Percentiles rank a stretch among this genome's conserved stretches.
Conservation (phyloP, 805 yeast genomes). For the Hemisphaericaspora nanyangensis region DNA sequence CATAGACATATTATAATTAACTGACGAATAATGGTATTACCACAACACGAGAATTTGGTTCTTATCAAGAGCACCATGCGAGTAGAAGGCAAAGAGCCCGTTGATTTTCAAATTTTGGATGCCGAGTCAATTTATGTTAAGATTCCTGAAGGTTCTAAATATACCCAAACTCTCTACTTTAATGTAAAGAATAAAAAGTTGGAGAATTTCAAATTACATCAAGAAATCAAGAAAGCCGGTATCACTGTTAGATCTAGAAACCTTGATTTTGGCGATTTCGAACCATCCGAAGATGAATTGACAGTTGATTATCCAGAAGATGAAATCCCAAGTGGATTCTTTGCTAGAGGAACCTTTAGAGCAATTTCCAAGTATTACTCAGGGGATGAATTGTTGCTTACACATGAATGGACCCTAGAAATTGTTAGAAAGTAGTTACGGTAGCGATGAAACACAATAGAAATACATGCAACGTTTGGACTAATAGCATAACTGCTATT, state of each 20-base stretch:
- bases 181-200: conserved; percentile 24
- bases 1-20: no score
- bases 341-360: conserved; percentile 31
- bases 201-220: conserved; percentile 30
- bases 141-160: conserved; percentile 37
- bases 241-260: conserved; percentile 28
- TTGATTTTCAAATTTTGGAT: conserved; percentile 24
- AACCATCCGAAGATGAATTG: conserved; percentile 31
- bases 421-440: conserved; percentile 25
- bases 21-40: neutral
- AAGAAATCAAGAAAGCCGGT: conserved; percentile 34
- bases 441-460: no score
- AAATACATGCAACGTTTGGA: no score
- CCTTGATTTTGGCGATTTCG: conserved; percentile 29
- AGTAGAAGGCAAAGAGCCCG: conserved; percentile 27
- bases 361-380: conserved; percentile 31
- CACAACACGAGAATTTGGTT: conserved; percentile 27
- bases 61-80: conserved; percentile 26
- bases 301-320: conserved; percentile 29
- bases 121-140: conserved; percentile 23
- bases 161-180: conserved; percentile 29
- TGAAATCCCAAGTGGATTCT: conserved; percentile 36
- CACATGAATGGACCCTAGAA: conserved; percentile 32
- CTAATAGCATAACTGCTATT: no score
- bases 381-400: conserved; percentile 26